Conservation (phyloP, 176 grass and related monocot genomes). For the Phyllostachys edulis region DNA sequence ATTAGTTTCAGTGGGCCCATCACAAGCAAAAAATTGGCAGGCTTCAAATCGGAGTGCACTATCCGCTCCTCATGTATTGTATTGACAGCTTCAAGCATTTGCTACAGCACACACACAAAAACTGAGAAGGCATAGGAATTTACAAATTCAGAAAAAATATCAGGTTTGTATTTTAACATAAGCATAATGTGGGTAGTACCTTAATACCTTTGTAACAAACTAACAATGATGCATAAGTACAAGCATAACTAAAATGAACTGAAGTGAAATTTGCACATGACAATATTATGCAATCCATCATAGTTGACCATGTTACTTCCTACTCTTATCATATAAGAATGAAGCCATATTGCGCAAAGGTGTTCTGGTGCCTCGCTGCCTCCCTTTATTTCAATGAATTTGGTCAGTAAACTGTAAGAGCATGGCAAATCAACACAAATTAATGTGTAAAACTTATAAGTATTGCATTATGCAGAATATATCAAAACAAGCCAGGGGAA, state of each 20-base stretch:
- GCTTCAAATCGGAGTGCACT: constrained; percentile 93
- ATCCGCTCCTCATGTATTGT: constrained; percentile 92
- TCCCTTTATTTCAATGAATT: constrained; percentile 20
- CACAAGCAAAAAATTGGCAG: constrained; percentile 87
- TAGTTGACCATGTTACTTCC: not conserved
- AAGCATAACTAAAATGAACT: not conserved
- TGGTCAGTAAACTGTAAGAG: not conserved
- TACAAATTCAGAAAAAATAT: not conserved
- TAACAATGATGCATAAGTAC: not conserved
- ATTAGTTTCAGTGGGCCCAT: constrained; percentile 80
- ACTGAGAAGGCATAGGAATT: not conserved
- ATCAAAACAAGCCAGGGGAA: not conserved
- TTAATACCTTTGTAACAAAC: not conserved
- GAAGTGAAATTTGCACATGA: not conserved
- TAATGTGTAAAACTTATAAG: too few relatives aligned
- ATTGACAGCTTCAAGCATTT: constrained; percentile 97
- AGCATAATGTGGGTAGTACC: not conserved
- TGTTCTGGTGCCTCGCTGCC: not conserved
- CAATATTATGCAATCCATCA: too few relatives aligned
- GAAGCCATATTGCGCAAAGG: not conserved
- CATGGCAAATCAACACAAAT: not conserved
- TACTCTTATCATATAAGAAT: constrained; percentile 20
- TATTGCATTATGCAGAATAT: not conserved
- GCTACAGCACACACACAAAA: constrained; percentile 54
- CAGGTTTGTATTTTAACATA: not conserved